Conservation (phyloP, 345 rosid genomes). For the Euphorbia tirucalli region DNA sequence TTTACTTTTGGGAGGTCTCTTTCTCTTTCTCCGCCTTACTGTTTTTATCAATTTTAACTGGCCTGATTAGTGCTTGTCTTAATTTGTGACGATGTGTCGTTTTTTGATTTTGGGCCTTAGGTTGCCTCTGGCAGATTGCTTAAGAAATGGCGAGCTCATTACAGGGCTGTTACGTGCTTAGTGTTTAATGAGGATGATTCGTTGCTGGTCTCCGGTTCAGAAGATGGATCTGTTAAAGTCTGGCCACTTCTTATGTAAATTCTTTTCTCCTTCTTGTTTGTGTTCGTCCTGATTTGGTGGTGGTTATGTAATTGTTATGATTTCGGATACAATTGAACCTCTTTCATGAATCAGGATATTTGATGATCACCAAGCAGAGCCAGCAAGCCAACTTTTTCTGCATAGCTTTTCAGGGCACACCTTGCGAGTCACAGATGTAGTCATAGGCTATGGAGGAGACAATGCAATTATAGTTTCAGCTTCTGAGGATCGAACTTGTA, state of each 20-base stretch:
- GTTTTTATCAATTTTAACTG: too few relatives aligned
- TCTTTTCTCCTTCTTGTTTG: neutral
- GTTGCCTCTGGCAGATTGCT: conserved; percentile 74
- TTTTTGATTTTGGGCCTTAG: conserved; percentile 28
- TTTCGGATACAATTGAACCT: neutral
- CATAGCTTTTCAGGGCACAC: conserved; percentile 58
- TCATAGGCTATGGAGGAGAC: conserved; percentile 60
- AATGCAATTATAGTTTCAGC: conserved; percentile 71
- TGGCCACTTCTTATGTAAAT: conserved; percentile 75
- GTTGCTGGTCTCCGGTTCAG: conserved; percentile 72
- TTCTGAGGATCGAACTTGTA: conserved; percentile 82
- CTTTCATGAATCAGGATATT: conserved; percentile 49
- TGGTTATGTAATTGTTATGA: neutral
- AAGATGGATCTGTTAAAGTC: conserved; percentile 71
- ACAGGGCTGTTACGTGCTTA: conserved; percentile 64
- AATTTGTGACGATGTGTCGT: neutral
- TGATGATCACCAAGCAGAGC: conserved; percentile 55
- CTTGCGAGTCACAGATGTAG: conserved; percentile 58
- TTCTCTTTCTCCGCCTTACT: too few relatives aligned
- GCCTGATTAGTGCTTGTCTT: too few relatives aligned
- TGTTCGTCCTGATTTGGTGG: neutral
- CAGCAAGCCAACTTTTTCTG: conserved; percentile 52
- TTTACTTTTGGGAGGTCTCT: conserved; percentile 78
- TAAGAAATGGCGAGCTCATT: conserved; percentile 83
- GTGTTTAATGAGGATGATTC: conserved; percentile 75